phyloP scores from a whole-genome alignment of 1,284 basidiomycete genomes.

The Xerocomus amazonicus region DNA sequence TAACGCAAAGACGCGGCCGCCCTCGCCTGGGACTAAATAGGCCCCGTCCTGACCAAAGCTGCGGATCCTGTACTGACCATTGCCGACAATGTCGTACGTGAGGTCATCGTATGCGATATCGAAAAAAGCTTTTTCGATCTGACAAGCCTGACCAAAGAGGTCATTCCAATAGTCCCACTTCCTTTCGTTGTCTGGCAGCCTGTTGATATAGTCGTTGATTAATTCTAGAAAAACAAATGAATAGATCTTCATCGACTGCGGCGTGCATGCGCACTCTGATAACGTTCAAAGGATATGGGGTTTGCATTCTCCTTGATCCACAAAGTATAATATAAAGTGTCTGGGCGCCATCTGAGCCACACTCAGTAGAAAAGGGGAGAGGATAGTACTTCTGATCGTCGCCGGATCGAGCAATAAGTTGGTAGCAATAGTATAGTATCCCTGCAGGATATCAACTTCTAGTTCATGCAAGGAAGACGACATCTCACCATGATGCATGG shows the following conservation, averaged over 20 bases:
- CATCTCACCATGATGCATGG: neutral
- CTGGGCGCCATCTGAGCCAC: neutral
- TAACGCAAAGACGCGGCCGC: neutral
- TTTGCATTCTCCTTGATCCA: neutral
- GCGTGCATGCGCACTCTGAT: neutral
- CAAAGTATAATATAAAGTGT: neutral
- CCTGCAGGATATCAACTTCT: neutral
- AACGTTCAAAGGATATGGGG: neutral
- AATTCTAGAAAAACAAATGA: neutral
- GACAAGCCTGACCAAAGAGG: neutral
- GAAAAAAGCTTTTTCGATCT: neutral
- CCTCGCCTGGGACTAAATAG: neutral
- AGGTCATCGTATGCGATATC: neutral
- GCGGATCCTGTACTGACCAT: neutral
- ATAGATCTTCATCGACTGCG: neutral
- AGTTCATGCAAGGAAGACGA: neutral
- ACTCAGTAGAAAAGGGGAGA: neutral
- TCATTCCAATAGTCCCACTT: neutral
- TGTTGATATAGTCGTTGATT: neutral
- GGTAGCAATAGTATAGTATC: neutral
- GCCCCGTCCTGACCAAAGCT: neutral
- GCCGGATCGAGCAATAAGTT: neutral
- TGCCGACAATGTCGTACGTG: neutral
- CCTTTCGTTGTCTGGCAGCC: neutral
- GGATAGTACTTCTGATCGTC: neutral